These are phyloP conservation scores for Pseudopyrenochaeta lycopersici DNA, from an alignment of 2,329 filamentous ascomycete genomes.

Conservation along the genomic window DNA sequence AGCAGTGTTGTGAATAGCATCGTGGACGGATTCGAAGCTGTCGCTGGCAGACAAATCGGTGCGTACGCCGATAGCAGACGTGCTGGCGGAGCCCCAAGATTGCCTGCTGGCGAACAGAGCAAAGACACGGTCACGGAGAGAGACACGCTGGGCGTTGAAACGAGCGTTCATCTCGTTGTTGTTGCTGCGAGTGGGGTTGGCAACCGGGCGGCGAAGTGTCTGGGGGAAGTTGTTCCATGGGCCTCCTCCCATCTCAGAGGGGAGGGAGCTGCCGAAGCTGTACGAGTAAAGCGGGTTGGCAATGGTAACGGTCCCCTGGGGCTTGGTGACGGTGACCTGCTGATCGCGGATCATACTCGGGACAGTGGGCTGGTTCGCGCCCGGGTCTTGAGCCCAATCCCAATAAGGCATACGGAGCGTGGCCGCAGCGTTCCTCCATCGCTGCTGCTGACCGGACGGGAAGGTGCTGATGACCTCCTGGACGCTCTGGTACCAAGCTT, in stretches of 20 bases:
- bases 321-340: slow-evolving; percentile 55
- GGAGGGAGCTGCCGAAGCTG: slow-evolving; percentile 60
- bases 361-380: slow-evolving; percentile 35
- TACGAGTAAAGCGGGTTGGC: slow-evolving; percentile 59
- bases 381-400: slow-evolving; percentile 56
- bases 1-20: slow-evolving; percentile 44
- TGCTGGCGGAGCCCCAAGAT: slow-evolving; percentile 40
- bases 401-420: slow-evolving; percentile 58
- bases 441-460: slow-evolving; percentile 48
- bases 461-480: slow-evolving; percentile 53
- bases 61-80: slow-evolving; percentile 42
- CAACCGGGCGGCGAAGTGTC: slow-evolving; percentile 45
- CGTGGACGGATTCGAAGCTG: slow-evolving; percentile 50
- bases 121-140: slow-evolving; percentile 48
- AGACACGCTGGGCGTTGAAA: slow-evolving; percentile 38
- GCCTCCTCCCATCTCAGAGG: slow-evolving; percentile 57
- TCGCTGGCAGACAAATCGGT: slow-evolving; percentile 40
- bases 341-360: slow-evolving; percentile 51
- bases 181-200: slow-evolving; percentile 47
- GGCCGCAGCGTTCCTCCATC: slow-evolving; percentile 52
- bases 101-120: slow-evolving; percentile 45
- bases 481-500: slow-evolving; percentile 54
- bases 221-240: slow-evolving; percentile 42
- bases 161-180: slow-evolving; percentile 47
- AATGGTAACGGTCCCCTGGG: slow-evolving; percentile 50